These are phyloP conservation scores for Cyclotella choctawhatcheeana DNA, from an alignment of 108 stramenopile genomes.

Conservation along the genomic window DNA sequence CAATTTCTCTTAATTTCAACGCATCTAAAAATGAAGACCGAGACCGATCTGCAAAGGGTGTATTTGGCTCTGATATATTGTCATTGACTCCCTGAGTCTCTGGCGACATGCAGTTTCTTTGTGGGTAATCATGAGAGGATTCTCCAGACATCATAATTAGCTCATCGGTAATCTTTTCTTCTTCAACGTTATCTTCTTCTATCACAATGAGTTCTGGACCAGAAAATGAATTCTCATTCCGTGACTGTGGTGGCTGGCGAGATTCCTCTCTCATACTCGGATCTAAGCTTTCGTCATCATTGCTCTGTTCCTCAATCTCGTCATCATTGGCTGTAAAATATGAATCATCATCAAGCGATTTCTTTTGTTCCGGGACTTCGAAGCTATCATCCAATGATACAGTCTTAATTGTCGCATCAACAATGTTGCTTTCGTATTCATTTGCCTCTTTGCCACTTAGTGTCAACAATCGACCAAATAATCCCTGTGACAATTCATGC, in stretches of 20 bases:
- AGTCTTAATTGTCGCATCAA: neutral
- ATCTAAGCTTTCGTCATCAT: neutral
- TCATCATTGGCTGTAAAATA: slow-evolving; percentile 14
- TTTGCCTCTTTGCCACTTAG: neutral
- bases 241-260: neutral
- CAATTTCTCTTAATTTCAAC: slow-evolving; percentile 14
- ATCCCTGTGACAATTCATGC: slow-evolving; percentile 34
- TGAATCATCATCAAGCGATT: slow-evolving; percentile 6
- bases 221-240: neutral
- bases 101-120: neutral
- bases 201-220: neutral
- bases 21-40: slow-evolving; percentile 28
- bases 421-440: too few relatives aligned
- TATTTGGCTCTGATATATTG: slow-evolving; percentile 3
- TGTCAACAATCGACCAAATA: slow-evolving; percentile 13
- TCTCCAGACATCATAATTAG: too few relatives aligned
- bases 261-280: neutral
- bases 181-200: neutral
- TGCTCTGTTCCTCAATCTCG: slow-evolving; percentile 2
- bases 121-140: too few relatives aligned
- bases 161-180: neutral
- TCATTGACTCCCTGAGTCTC: neutral
- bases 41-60: slow-evolving; percentile 24
- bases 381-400: neutral
- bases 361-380: neutral